Conservation (phyloP, 352 stramenopile genomes). For the Phytophthora vignae region DNA sequence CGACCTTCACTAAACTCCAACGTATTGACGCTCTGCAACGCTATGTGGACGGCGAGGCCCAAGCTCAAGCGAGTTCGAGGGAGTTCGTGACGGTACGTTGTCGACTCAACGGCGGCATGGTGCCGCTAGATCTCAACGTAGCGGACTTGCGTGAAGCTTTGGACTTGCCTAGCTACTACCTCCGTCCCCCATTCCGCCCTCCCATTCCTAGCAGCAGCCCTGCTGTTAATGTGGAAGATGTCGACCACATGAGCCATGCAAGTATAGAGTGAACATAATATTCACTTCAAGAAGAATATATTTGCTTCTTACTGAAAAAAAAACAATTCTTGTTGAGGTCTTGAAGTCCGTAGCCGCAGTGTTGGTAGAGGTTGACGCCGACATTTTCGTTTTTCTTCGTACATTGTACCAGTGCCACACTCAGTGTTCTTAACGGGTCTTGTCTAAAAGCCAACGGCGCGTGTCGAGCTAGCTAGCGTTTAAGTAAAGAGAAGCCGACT, state of each 20-base stretch:
- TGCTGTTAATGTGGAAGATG: neutral
- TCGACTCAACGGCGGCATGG: neutral
- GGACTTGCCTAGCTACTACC: neutral
- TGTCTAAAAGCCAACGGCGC: neutral
- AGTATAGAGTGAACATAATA: neutral
- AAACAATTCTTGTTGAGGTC: neutral
- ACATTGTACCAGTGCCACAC: neutral
- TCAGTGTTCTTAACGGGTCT: neutral
- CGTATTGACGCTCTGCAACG: conserved; percentile 2
- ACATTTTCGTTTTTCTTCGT: neutral
- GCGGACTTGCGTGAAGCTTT: neutral
- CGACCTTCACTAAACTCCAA: neutral
- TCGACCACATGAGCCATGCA: neutral
- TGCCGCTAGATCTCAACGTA: neutral
- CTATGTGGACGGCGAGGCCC: neutral
- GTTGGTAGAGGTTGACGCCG: neutral
- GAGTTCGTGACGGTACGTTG: neutral
- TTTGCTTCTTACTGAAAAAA: neutral
- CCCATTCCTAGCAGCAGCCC: neutral
- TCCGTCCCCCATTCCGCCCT: neutral
- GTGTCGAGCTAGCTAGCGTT: neutral
- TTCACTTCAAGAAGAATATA: no score
- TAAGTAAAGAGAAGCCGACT: neutral
- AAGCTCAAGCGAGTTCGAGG: neutral
- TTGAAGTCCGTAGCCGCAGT: neutral